Evolutionary conservation across 208 protist species (phyloP).

Genomic region (Crithidia bombi): DNA sequence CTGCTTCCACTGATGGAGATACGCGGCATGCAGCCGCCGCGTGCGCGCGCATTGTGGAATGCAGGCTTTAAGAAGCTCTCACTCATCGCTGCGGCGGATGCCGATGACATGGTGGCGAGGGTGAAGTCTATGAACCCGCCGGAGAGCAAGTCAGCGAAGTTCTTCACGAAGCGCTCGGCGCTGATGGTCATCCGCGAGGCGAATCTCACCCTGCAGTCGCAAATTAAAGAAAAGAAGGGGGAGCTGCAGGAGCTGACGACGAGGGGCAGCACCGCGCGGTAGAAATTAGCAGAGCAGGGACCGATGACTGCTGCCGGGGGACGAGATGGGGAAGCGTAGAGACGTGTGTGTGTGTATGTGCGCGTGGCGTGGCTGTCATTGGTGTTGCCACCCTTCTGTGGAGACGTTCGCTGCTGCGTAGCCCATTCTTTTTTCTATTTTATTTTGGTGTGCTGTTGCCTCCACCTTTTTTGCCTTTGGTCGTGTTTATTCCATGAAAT

Average conservation of each 20-base stretch:
- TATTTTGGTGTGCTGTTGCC: too few species aligned
- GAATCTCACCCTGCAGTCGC: constrained; percentile 53
- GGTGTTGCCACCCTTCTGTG: too few species aligned
- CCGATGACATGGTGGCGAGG: constrained; percentile 61
- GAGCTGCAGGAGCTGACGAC: constrained; percentile 67
- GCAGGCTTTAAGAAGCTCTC: constrained; percentile 71
- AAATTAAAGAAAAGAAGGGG: constrained; percentile 74
- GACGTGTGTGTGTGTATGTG: too few species aligned
- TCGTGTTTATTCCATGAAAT: too few species aligned
- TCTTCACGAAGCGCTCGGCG: constrained; percentile 73
- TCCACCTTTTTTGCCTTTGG: too few species aligned
- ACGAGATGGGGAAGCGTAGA: too few species aligned
- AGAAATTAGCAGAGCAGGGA: background rate
- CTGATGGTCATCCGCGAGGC: constrained; percentile 64
- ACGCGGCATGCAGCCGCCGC: constrained; percentile 62
- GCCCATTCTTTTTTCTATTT: too few species aligned
- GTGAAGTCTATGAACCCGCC: constrained; percentile 63
- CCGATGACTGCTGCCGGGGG: too few species aligned
- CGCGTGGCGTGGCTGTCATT: too few species aligned
- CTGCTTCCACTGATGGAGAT: constrained; percentile 93
- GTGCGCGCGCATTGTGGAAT: constrained; percentile 84
- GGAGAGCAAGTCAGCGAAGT: constrained; percentile 70
- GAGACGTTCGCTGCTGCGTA: too few species aligned
- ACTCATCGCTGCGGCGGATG: constrained; percentile 54
- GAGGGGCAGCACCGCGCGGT: constrained; percentile 1